These are phyloP conservation scores for Aspergillus phoenicis DNA, from an alignment of 2,329 filamentous ascomycete species.

Conservation along the genomic window DNA sequence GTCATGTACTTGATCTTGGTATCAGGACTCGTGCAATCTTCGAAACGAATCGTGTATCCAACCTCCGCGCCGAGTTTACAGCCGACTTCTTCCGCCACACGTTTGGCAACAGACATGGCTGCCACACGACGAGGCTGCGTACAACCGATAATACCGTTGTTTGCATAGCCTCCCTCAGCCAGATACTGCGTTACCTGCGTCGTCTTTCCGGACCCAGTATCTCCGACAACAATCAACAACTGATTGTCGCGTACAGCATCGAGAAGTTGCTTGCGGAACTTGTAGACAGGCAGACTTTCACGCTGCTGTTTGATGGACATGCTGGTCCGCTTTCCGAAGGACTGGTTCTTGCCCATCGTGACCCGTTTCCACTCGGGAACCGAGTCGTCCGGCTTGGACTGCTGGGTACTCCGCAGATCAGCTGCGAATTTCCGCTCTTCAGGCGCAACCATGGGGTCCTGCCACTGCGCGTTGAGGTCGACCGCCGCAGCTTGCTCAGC, in stretches of 20 bases:
- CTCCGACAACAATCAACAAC: slow-evolving; percentile 91
- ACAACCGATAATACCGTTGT: slow-evolving; percentile 87
- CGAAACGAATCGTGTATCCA: slow-evolving; percentile 96
- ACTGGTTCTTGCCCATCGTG: slow-evolving; percentile 75
- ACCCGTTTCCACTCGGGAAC: slow-evolving; percentile 93
- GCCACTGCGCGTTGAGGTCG: slow-evolving; percentile 88
- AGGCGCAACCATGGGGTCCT: slow-evolving; percentile 90
- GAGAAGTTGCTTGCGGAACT: slow-evolving; percentile 83
- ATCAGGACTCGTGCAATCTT: slow-evolving; percentile 83
- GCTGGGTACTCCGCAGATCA: slow-evolving; percentile 72
- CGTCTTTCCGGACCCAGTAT: slow-evolving; percentile 96
- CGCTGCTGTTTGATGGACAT: slow-evolving; percentile 95
- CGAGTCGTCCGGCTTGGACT: slow-evolving; percentile 62
- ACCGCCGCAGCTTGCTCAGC: slow-evolving; percentile 76
- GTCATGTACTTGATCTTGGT: slow-evolving; percentile 99
- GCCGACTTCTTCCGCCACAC: slow-evolving; percentile 93
- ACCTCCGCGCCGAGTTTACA: slow-evolving; percentile 89
- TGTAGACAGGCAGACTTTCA: slow-evolving; percentile 84
- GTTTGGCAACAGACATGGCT: slow-evolving; percentile 95
- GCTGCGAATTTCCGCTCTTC: slow-evolving; percentile 86
- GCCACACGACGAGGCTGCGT: slow-evolving; percentile 96
- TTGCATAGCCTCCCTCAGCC: slow-evolving; percentile 86
- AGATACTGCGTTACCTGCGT: slow-evolving; percentile 95
- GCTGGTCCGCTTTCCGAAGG: slow-evolving; percentile 81
- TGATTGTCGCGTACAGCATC: slow-evolving; percentile 87